Base-by-base conservation (phyloP, 176 grass and related monocot genomes). In the Avena atlantica region DNA sequence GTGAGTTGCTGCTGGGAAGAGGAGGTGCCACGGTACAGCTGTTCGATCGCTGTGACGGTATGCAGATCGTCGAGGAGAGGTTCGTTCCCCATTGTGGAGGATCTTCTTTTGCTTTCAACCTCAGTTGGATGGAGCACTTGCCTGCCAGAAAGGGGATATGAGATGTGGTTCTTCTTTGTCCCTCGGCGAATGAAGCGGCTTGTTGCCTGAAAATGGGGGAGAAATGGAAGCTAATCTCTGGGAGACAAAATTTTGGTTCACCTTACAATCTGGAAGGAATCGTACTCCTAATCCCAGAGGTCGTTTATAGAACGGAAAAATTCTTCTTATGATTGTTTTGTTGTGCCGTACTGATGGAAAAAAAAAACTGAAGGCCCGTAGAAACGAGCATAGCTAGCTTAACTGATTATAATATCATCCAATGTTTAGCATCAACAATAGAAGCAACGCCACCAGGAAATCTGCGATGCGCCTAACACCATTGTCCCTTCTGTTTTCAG, bases 1-100 rank as follows among this genome's bases (percentile, higher is more conserved):
- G 68, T 15, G 60, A 56, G 7, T 31, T 89, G 76, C 44, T 72
- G 63, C 42, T 79, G 81, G 4, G 81, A 84, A 50, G 67, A 74
- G 57, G 76, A 83, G 17, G 47, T 20, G 4, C 21, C 45, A 53
- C 81, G 31, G 7, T 69, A 40, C 9, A 8, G 1, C 19, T 9
- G 0, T 0, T 68, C 14, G 65, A 29, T 68, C 16, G 1, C 58
- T 27, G 12, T 4, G 36, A 12, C 13, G 8, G 76, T 73, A 21
- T 45, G 2, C 11, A 8, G 57, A 58, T 34, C 61, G 27, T 76
- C 83, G 14, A 24, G 12, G 69, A 15, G 21, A 81, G 24, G 13
- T 8, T 63, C 83, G 48, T 57, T 69, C 68, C 6, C 47, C 83
- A 89, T 89, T 15, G 61, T 66, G 6, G 65, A 12, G 10, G 4